A percentile compares a stretch with the other conserved stretches of the same genome.
Evolutionary conservation across 257 asterid genomes (phyloP).

Genomic region (Nicotiana sylvestris): DNA sequence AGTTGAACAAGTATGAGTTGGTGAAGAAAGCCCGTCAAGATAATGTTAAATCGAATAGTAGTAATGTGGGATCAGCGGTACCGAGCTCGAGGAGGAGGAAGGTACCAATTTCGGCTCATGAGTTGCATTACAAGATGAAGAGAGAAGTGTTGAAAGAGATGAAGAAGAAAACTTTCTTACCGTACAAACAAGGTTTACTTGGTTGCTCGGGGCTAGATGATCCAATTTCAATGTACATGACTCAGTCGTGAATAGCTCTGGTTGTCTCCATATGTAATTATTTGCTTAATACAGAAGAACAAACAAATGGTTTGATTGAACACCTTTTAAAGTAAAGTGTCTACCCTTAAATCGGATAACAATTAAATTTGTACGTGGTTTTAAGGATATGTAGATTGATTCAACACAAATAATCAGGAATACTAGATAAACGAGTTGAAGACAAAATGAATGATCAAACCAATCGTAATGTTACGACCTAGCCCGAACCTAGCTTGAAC

Average conservation of each 20-base stretch:
- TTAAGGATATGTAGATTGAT: too few relatives aligned
- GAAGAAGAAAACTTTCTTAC: conserved; percentile 69
- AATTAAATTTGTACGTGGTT: too few relatives aligned
- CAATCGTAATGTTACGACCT: too few relatives aligned
- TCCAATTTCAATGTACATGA: conserved; percentile 14
- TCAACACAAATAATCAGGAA: too few relatives aligned
- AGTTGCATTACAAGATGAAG: conserved; percentile 67
- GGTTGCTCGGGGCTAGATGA: conserved; percentile 72
- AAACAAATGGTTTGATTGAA: too few relatives aligned
- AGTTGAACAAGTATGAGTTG: conserved; percentile 32
- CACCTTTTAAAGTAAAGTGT: too few relatives aligned
- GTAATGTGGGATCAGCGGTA: conserved; percentile 33
- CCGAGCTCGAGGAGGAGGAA: conserved; percentile 23
- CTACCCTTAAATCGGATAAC: too few relatives aligned
- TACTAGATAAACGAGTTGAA: too few relatives aligned
- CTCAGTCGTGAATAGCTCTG: not conserved
- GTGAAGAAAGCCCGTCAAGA: conserved; percentile 13
- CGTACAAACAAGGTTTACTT: conserved; percentile 64
- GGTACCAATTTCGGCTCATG: conserved; percentile 52
- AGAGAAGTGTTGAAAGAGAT: conserved; percentile 69
- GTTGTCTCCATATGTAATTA: not conserved
- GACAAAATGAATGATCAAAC: too few relatives aligned
- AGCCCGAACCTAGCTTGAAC: too few relatives aligned
- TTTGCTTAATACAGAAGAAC: not conserved
- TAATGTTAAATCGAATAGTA: conserved; percentile 27